phyloP scores from a whole-genome alignment of 2,329 filamentous ascomycete species.

The Paecilomyces variotii region DNA sequence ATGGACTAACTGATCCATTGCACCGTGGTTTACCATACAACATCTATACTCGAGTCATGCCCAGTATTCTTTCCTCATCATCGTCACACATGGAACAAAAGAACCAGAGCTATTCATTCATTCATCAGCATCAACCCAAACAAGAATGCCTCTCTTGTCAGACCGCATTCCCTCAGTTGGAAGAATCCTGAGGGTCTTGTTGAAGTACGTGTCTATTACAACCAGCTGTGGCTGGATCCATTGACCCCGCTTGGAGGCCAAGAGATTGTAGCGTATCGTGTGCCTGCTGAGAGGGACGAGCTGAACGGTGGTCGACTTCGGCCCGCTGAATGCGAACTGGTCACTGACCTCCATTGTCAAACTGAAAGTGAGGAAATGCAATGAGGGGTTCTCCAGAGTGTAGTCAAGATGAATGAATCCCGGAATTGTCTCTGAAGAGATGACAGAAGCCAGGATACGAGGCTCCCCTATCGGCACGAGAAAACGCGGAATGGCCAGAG shows the following conservation, averaged over 20 bases:
- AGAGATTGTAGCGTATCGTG: constrained; percentile 62
- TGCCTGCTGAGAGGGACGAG: constrained; percentile 74
- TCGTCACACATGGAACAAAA: not conserved
- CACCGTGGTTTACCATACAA: too few relatives aligned
- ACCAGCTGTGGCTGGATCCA: constrained; percentile 68
- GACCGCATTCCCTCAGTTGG: constrained; percentile 61
- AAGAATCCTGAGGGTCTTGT: constrained; percentile 75
- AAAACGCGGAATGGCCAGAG: constrained; percentile 70
- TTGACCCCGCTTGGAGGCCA: constrained; percentile 55
- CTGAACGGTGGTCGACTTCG: constrained; percentile 72
- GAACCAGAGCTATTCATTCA: constrained; percentile 18
- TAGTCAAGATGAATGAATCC: constrained; percentile 47
- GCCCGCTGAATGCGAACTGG: constrained; percentile 84
- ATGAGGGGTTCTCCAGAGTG: constrained; percentile 86
- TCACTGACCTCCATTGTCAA: constrained; percentile 87
- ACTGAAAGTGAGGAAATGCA: constrained; percentile 90
- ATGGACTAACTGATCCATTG: not conserved
- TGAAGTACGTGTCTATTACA: constrained; percentile 85
- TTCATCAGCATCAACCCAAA: constrained; percentile 37
- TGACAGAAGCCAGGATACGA: constrained; percentile 58
- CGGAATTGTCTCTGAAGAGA: constrained; percentile 22
- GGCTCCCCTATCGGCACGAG: constrained; percentile 77
- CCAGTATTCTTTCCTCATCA: not conserved
- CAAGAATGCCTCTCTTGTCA: constrained; percentile 45
- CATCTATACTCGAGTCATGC: not conserved